Evolutionary conservation across 345 rosid species (phyloP).

Genomic region (Salix viminalis): DNA sequence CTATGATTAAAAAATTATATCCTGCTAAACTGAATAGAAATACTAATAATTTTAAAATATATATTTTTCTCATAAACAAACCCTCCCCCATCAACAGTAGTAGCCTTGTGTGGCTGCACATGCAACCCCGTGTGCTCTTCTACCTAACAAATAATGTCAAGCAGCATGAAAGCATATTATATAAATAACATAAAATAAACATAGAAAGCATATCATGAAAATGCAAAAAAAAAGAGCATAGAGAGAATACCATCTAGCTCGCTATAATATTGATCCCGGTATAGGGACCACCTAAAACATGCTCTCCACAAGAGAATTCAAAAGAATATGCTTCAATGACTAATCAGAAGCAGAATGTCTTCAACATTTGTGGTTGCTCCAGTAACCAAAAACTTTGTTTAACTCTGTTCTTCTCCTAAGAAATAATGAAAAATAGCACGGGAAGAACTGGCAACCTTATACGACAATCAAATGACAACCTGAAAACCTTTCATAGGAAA

Average conservation of each 20-base stretch:
- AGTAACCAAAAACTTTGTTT: no score
- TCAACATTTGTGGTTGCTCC: background rate
- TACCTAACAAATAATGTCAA: constrained; percentile 42
- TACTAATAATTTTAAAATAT: no score
- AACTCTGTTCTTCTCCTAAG: background rate
- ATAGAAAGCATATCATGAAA: constrained; percentile 2
- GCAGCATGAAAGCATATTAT: background rate
- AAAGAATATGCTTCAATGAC: constrained; percentile 3
- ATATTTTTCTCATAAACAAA: no score
- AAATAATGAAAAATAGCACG: background rate
- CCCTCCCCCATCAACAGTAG: no score
- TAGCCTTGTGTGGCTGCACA: constrained; percentile 92
- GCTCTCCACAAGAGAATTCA: constrained; percentile 46
- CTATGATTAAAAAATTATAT: no score
- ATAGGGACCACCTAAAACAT: constrained; percentile 65
- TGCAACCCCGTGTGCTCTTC: constrained; percentile 90
- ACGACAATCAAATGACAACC: background rate
- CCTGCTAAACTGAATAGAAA: no score
- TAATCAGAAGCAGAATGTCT: background rate
- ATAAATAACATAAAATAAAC: background rate
- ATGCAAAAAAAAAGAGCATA: background rate
- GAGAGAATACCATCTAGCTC: constrained; percentile 46
- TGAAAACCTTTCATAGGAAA: background rate
- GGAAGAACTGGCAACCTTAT: background rate
- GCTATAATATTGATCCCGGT: constrained; percentile 36